Conservation (phyloP, 2,329 filamentous ascomycete genomes). For the Cytospora piceicola region DNA sequence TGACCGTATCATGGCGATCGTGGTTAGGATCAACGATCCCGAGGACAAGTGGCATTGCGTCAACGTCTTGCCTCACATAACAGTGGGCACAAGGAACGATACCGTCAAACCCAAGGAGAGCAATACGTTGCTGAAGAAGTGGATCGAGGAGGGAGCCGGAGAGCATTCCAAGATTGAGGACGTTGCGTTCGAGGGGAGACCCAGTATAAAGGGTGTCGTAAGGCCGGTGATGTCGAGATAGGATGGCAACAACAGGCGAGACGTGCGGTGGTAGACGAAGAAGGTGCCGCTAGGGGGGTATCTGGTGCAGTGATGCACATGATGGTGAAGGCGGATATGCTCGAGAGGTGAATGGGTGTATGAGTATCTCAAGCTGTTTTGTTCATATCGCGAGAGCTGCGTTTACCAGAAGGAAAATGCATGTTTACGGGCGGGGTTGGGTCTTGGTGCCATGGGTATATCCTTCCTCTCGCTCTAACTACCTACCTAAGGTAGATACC, state of each 20-base stretch:
- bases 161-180: constrained; percentile 52
- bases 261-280: neutral
- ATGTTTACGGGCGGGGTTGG: neutral
- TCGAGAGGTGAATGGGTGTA: neutral
- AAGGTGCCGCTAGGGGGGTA: no score
- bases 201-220: constrained; percentile 52
- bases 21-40: constrained; percentile 71
- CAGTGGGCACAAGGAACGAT: constrained; percentile 77
- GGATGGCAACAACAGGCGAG: constrained; percentile 16
- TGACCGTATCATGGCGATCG: constrained; percentile 85
- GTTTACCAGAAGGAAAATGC: neutral
- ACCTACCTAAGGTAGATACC: neutral
- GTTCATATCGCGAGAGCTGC: neutral
- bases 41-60: constrained; percentile 66
- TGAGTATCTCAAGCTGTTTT: neutral
- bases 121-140: constrained; percentile 78
- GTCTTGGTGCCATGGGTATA: neutral
- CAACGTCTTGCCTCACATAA: constrained; percentile 85
- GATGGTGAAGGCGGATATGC: neutral
- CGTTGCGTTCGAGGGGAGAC: constrained; percentile 54
- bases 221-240: constrained; percentile 55
- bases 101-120: constrained; percentile 91
- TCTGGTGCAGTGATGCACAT: neutral
- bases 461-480: neutral
- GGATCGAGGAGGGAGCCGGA: constrained; percentile 64